Evolutionary conservation across 1,284 basidiomycete genomes (phyloP), one percentile per base, ranked within the genome.

Genomic region (Tylopilus microsporus): DNA sequence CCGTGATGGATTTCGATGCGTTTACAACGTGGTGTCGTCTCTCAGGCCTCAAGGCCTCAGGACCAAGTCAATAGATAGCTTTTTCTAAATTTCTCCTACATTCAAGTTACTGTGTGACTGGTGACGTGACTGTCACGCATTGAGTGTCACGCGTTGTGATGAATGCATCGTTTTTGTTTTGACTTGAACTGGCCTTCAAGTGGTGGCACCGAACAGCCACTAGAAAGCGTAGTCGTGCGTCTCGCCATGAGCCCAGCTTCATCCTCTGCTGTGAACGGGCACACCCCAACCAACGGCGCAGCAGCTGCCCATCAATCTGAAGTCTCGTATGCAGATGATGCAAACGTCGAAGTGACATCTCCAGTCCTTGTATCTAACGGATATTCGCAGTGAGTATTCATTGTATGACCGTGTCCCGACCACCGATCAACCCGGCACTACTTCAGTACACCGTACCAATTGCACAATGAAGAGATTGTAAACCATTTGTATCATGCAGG

Each of bases 401-500:
- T 13, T 59, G 49, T 55, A 16, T 53, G 10, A 51, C 30, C 49
- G 5, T 19, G 12, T 48, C 18, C 25, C 39, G 21, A 48, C 39
- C n/a, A 1, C 57, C 57, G 60, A 69, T 69, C 36, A 43, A 56
- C 48, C 46, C n/a, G 54, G 55, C 32, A 37, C 53, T 50, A 52
- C 58, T 61, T 53, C 62, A 82, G 79, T 64, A 66, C 75, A 61
- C 75, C 77, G 48, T 83, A 78, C 70, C 79, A 82, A 68, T 65
- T 76, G 52, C 87, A 89, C 72, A 83, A 87, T 62, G 83, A 87
- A 67, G 81, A 84, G 63, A 86, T 90, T 66, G 79, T 90, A 62
- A 81, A 82, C 70, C 86, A 91, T 72, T 73, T 91, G 64, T 90
- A 89, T 71, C 82, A 87, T 63, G 78, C 85, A 59, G 88, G 89